A percentile compares a stretch with the other conserved stretches of the same genome.
Conservation (phyloP, 352 stramenopile genomes). For the Hyaloperonospora arabidopsidis region DNA sequence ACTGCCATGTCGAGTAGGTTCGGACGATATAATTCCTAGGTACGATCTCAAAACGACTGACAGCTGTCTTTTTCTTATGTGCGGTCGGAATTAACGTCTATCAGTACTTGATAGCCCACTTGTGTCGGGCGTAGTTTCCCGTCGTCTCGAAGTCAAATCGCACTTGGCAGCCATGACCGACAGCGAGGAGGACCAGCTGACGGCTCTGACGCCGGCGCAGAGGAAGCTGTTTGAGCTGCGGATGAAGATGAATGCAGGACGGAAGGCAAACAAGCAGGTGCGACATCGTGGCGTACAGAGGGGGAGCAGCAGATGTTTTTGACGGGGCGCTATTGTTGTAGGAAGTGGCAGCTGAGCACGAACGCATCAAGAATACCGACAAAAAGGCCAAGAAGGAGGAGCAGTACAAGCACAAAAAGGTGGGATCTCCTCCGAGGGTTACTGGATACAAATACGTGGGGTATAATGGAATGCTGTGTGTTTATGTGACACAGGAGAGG, state of each 20-base stretch:
- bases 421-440: constrained; percentile 3
- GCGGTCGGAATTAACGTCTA: too few relatives aligned
- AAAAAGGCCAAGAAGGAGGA: constrained; percentile 58
- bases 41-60: too few relatives aligned
- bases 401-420: constrained; percentile 46
- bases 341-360: constrained; percentile 66
- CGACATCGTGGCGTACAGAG: neutral
- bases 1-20: too few relatives aligned
- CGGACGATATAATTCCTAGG: too few relatives aligned
- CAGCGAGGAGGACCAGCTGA: constrained; percentile 37
- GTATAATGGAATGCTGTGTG: neutral
- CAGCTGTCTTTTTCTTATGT: too few relatives aligned
- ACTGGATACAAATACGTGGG: neutral
- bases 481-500: constrained; percentile 34
- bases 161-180: constrained; percentile 13
- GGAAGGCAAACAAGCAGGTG: constrained; percentile 77
- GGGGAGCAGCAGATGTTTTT: neutral
- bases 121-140: too few relatives aligned
- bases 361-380: constrained; percentile 57
- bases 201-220: constrained; percentile 66
- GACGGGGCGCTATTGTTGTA: constrained; percentile 12
- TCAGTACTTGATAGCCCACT: too few relatives aligned
- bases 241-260: constrained; percentile 78
- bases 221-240: constrained; percentile 79
- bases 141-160: too few relatives aligned